Percentiles rank a stretch among this genome's conserved stretches.
phyloP scores from a whole-genome alignment of 2,329 filamentous ascomycete species.

The Cordyceps militaris region DNA sequence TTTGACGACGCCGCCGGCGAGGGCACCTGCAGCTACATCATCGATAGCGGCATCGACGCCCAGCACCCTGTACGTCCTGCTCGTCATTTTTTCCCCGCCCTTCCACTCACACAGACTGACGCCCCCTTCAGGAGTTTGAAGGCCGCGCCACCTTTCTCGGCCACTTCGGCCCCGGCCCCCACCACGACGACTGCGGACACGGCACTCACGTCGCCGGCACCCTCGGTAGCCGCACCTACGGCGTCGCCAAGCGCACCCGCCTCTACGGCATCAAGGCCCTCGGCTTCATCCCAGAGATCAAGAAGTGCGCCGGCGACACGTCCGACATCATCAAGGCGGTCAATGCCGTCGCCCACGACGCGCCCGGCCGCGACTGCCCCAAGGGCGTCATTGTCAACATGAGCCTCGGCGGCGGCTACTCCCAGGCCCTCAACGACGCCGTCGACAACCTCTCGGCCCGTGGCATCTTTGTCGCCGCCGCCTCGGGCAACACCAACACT shows the following conservation, averaged over 20 bases:
- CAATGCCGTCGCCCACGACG: conserved; percentile 37
- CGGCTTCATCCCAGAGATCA: conserved; percentile 20
- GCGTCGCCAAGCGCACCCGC: conserved; percentile 47
- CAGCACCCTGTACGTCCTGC: conserved; percentile 23
- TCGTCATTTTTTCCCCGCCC: background rate
- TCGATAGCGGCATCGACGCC: conserved; percentile 32
- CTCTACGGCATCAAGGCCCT: conserved; percentile 48
- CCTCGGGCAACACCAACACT: conserved; percentile 40
- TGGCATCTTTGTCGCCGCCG: conserved; percentile 43
- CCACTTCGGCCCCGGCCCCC: conserved; percentile 34
- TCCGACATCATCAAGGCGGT: conserved; percentile 42
- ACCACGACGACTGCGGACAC: conserved; percentile 47
- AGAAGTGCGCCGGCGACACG: conserved; percentile 16
- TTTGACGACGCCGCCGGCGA: conserved; percentile 28
- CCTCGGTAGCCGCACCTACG: conserved; percentile 47
- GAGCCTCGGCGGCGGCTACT: conserved; percentile 45
- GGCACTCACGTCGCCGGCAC: conserved; percentile 51
- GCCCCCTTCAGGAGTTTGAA: conserved; percentile 31
- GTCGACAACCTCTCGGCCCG: conserved; percentile 67
- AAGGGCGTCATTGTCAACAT: conserved; percentile 41
- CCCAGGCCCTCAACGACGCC: conserved; percentile 78
- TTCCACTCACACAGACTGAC: background rate
- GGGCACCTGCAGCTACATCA: conserved; percentile 32
- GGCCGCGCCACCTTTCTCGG: conserved; percentile 39
- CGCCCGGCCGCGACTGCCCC: conserved; percentile 27